Evolutionary conservation across 306 rosid genomes (phyloP).

Genomic region (Cyclanthera cordifolia): DNA sequence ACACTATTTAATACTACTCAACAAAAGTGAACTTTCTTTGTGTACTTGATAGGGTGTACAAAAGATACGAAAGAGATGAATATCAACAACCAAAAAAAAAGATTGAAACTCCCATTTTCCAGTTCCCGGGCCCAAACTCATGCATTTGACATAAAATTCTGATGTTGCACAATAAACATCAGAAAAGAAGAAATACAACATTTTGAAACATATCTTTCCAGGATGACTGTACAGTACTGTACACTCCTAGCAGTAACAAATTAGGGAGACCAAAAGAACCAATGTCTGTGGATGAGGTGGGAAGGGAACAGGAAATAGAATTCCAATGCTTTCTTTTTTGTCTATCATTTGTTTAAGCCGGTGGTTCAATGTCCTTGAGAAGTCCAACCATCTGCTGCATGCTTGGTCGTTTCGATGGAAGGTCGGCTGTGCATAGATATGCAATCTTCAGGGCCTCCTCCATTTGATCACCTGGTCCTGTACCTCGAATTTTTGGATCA

Average conservation of each 20-base stretch:
- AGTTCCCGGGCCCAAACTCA: constrained; percentile 4
- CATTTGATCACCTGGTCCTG: constrained; percentile 56
- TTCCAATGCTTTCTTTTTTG: constrained; percentile 11
- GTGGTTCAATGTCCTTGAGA: constrained; percentile 77
- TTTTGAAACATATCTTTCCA: constrained; percentile 7
- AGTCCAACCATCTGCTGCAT: constrained; percentile 99
- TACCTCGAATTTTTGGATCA: constrained; percentile 63
- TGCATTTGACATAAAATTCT: not conserved
- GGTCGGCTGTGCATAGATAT: constrained; percentile 90
- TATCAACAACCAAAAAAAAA: not conserved
- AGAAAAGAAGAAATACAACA: constrained; percentile 6
- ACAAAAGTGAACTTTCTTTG: not conserved
- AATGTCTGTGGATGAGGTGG: not conserved
- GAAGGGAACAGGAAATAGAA: not conserved
- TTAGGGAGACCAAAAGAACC: constrained; percentile 17
- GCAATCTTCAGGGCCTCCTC: constrained; percentile 90
- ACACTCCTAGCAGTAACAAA: constrained; percentile 61
- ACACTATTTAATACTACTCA: too few species aligned
- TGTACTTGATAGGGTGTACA: not conserved
- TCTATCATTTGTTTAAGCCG: constrained; percentile 24
- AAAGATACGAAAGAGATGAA: not conserved
- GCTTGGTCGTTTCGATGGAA: constrained; percentile 81
- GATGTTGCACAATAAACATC: not conserved
- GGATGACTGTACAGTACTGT: not conserved
- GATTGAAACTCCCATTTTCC: not conserved